These are phyloP conservation scores for Talaromyces sp. DNA, from an alignment of 2,329 filamentous ascomycete species.

Conservation along the genomic window DNA sequence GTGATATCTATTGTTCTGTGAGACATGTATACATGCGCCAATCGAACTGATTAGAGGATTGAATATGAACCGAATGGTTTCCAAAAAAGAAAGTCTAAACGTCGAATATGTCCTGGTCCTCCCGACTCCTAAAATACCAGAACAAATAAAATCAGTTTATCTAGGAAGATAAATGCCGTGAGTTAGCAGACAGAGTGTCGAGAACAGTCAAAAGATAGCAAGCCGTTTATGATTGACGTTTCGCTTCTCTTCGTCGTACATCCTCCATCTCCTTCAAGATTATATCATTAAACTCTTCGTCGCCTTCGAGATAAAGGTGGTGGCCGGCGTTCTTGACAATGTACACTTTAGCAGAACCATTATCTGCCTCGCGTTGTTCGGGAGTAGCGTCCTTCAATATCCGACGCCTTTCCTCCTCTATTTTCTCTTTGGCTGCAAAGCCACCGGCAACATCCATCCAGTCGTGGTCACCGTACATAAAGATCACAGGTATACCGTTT, in stretches of 20 bases:
- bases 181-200: not conserved
- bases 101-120: no score
- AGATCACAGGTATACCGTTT: constrained; percentile 72
- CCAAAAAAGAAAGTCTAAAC: not conserved
- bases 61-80: not conserved
- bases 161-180: not conserved
- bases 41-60: not conserved
- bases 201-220: not conserved
- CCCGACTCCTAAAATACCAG: not conserved
- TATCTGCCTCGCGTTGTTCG: constrained; percentile 66
- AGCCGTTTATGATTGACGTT: constrained; percentile 3
- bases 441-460: constrained; percentile 97
- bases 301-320: constrained; percentile 66
- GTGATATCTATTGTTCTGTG: not conserved
- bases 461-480: constrained; percentile 97
- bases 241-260: constrained; percentile 37
- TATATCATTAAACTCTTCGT: constrained; percentile 63
- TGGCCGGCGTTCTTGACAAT: constrained; percentile 69
- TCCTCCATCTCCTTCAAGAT: constrained; percentile 64
- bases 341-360: constrained; percentile 75
- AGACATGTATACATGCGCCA: not conserved
- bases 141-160: not conserved
- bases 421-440: constrained; percentile 69
- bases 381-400: constrained; percentile 56
- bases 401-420: constrained; percentile 62